Evolutionary conservation across 371 early-diverging fungal species (phyloP).

Genomic region (Rhizopus arrhizus): DNA sequence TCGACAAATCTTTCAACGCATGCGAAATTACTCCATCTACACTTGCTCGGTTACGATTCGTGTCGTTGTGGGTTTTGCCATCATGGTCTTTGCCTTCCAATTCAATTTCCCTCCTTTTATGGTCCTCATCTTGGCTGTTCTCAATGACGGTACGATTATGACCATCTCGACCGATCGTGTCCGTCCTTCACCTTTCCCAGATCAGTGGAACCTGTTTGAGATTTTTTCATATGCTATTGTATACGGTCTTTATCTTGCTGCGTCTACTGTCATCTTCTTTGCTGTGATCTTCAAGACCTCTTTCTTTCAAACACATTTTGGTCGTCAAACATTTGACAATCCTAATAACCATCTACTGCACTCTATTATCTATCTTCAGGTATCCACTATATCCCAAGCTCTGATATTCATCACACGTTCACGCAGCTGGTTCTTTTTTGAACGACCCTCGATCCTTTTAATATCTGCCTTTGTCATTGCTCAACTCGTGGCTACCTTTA

Average conservation of each 20-base stretch:
- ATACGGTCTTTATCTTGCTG: conserved; percentile 49
- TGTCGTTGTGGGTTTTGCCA: conserved; percentile 52
- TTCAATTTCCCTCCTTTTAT: conserved; percentile 59
- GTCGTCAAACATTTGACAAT: conserved; percentile 32
- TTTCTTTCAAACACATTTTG: conserved; percentile 47
- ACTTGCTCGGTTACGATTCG: conserved; percentile 56
- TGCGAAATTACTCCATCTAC: conserved; percentile 54
- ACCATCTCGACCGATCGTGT: conserved; percentile 54
- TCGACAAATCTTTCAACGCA: conserved; percentile 65
- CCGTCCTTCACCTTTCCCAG: conserved; percentile 48
- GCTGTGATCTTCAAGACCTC: conserved; percentile 34
- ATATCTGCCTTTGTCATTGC: conserved; percentile 54
- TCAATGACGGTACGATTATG: conserved; percentile 55
- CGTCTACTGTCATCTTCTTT: conserved; percentile 47
- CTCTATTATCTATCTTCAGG: conserved; percentile 57
- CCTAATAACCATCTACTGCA: conserved; percentile 48
- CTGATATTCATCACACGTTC: conserved; percentile 61
- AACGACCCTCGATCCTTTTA: conserved; percentile 52
- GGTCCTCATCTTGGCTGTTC: conserved; percentile 50
- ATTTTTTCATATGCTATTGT: conserved; percentile 50
- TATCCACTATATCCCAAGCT: conserved; percentile 57
- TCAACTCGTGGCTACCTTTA: conserved; percentile 57
- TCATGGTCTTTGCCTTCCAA: conserved; percentile 50
- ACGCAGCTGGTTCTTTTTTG: conserved; percentile 51
- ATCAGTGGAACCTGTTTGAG: conserved; percentile 52